A percentile compares a stretch with the other conserved stretches of the same genome.
Evolutionary conservation across 305 asterid genomes (phyloP).

Genomic region (Plantago coronopus): DNA sequence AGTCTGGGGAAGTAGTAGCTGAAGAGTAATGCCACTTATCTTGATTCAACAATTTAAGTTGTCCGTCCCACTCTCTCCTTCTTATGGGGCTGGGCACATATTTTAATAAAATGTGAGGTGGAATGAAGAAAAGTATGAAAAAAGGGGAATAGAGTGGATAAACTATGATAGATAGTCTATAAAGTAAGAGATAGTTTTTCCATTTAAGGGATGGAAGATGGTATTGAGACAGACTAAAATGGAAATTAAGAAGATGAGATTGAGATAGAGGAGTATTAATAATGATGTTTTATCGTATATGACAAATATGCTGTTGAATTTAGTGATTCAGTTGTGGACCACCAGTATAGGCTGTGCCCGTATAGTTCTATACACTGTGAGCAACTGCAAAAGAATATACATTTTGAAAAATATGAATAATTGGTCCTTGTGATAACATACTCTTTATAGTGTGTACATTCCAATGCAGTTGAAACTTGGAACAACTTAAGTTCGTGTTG

Average conservation of each 20-base stretch:
- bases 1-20: slow-evolving; percentile 76
- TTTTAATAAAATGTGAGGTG: too few species aligned
- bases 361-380: slow-evolving; percentile 2
- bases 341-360: too few species aligned
- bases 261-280: too few species aligned
- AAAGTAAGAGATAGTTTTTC: too few species aligned
- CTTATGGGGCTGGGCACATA: too few species aligned
- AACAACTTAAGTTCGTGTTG: slow-evolving; percentile 2
- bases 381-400: not conserved
- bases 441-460: not conserved
- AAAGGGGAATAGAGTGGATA: too few species aligned
- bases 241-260: too few species aligned
- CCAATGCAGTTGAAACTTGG: not conserved
- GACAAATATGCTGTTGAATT: slow-evolving; percentile 8
- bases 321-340: not conserved
- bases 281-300: slow-evolving; percentile 5
- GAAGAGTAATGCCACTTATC: slow-evolving; percentile 61
- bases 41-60: slow-evolving; percentile 14
- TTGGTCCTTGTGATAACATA: slow-evolving; percentile 8
- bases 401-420: slow-evolving; percentile 3
- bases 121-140: too few species aligned
- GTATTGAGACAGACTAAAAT: too few species aligned
- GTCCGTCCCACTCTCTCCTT: too few species aligned
- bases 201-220: too few species aligned
- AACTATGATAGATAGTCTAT: too few species aligned